Conservation (phyloP, 192 early-diverging fungal genomes). For the Oehlia diaphana region DNA sequence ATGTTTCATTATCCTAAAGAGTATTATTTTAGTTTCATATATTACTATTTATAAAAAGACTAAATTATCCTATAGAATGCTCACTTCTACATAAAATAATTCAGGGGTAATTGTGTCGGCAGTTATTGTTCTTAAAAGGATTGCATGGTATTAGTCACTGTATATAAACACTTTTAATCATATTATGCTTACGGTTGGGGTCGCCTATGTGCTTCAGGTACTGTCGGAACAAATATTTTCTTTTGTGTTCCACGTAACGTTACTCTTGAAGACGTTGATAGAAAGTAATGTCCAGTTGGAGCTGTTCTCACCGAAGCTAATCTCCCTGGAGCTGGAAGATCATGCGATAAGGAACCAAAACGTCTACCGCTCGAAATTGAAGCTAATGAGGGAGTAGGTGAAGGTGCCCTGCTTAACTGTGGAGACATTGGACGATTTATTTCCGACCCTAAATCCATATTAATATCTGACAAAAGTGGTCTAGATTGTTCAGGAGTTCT, state of each 20-base stretch:
- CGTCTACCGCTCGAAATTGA: neutral
- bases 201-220: conserved; percentile 4
- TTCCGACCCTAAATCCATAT: neutral
- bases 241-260: conserved; percentile 16
- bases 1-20: neutral
- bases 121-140: conserved; percentile 1
- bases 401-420: neutral
- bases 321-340: conserved; percentile 23
- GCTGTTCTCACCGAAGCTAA: conserved; percentile 3
- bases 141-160: neutral
- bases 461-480: neutral
- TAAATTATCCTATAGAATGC: neutral
- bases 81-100: neutral
- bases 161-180: neutral
- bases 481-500: neutral
- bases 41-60: neutral
- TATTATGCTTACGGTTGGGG: conserved; percentile 15
- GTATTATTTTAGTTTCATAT: neutral
- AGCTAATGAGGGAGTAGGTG: conserved; percentile 8
- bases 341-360: conserved; percentile 9
- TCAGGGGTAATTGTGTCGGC: neutral
- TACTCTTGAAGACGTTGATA: conserved; percentile 24
- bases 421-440: neutral
- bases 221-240: conserved; percentile 7
- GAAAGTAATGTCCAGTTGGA: conserved; percentile 16